A percentile compares a stretch with the other conserved stretches of the same genome.
Conservation (phyloP, 2,329 filamentous ascomycete genomes). For the Aspergillus alliaceus region DNA sequence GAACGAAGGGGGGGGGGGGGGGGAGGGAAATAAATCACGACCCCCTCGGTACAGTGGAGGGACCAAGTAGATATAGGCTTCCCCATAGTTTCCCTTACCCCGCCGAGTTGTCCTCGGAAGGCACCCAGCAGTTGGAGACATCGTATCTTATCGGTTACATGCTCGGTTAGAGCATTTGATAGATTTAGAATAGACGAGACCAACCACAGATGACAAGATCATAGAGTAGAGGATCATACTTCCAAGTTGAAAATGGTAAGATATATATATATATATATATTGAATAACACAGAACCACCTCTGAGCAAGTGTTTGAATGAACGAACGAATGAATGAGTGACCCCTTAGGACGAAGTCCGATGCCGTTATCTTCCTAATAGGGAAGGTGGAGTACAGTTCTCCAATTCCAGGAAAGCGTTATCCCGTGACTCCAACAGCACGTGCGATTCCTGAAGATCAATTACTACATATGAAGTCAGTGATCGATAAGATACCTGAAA, state of each 20-base stretch:
- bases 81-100: neutral
- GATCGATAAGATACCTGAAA: constrained; percentile 1
- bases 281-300: too few species aligned
- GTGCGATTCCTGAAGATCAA: neutral
- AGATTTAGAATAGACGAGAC: too few species aligned
- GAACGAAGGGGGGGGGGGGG: neutral
- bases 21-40: neutral
- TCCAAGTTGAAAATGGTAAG: too few species aligned
- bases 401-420: neutral
- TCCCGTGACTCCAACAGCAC: neutral
- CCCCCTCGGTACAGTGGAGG: neutral
- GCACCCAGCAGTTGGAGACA: neutral
- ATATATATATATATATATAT: too few species aligned
- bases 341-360: neutral
- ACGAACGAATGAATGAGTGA: too few species aligned
- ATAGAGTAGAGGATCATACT: too few species aligned
- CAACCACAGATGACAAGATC: too few species aligned
- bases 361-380: neutral
- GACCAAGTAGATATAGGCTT: neutral
- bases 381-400: neutral
- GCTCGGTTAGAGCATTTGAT: neutral
- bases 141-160: neutral
- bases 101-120: neutral
- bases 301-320: too few species aligned
- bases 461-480: neutral